Percentiles rank a stretch among this genome's conserved stretches.
phyloP scores from a whole-genome alignment of 2,329 filamentous ascomycete species.

The Cyphellophora attinorum region DNA sequence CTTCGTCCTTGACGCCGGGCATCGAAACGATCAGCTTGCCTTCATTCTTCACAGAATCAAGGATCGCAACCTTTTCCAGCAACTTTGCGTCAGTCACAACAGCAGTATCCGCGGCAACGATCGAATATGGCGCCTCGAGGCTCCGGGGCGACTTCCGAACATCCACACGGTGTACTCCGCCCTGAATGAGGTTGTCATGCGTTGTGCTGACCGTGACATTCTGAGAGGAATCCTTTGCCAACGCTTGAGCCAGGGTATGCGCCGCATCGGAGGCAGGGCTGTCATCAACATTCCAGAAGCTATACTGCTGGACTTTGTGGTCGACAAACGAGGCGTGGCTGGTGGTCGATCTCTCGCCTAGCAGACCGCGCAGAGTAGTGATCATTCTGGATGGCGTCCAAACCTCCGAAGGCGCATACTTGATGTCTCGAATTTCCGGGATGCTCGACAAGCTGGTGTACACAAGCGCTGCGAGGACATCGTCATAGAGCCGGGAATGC shows the following conservation, averaged over 20 bases:
- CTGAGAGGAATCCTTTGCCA: conserved; percentile 50
- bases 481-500: conserved; percentile 82
- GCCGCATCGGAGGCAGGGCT: conserved; percentile 59
- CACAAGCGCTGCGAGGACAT: conserved; percentile 74
- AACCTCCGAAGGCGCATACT: conserved; percentile 68
- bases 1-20: conserved; percentile 73
- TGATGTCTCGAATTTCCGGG: conserved; percentile 68
- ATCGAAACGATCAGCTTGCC: conserved; percentile 69
- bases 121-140: conserved; percentile 73
- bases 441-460: conserved; percentile 59
- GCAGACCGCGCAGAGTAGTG: conserved; percentile 35
- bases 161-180: conserved; percentile 74
- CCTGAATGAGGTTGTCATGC: conserved; percentile 57
- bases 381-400: conserved; percentile 46
- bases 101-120: conserved; percentile 68
- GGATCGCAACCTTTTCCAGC: conserved; percentile 65
- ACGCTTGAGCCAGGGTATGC: conserved; percentile 47
- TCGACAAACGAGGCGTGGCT: conserved; percentile 39
- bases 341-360: conserved; percentile 34
- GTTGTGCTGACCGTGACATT: conserved; percentile 52
- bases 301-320: conserved; percentile 65
- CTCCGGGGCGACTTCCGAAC: conserved; percentile 74
- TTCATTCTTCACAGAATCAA: conserved; percentile 59
- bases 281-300: conserved; percentile 85
- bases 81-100: conserved; percentile 74